Evolutionary conservation across 108 stramenopile genomes (phyloP).

Genomic region (Asterionellopsis glacialis): DNA sequence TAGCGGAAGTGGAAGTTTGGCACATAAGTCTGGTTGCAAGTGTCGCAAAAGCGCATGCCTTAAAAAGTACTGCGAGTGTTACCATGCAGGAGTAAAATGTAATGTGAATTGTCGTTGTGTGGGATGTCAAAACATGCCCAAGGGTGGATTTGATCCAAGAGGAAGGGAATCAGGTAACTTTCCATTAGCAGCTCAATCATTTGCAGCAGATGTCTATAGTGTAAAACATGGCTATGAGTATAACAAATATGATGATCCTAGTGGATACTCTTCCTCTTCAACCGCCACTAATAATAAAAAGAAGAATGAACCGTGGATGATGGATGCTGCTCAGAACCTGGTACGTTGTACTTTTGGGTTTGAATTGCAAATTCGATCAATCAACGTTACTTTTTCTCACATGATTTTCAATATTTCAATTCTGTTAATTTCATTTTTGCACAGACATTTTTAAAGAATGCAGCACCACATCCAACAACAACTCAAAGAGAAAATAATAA

Average conservation of each 20-base stretch:
- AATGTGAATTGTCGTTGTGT: slow-evolving; percentile 85
- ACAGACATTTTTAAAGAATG: slow-evolving; percentile 47
- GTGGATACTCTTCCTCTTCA: background rate
- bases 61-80: slow-evolving; percentile 97
- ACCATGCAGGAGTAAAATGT: slow-evolving; percentile 79
- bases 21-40: slow-evolving; percentile 93
- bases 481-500: slow-evolving; percentile 5
- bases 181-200: background rate
- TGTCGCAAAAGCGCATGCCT: slow-evolving; percentile 91
- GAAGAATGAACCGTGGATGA: slow-evolving; percentile 33
- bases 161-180: background rate
- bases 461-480: slow-evolving; percentile 24
- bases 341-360: slow-evolving; percentile 18
- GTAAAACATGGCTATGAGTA: background rate
- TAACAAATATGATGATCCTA: background rate
- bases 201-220: background rate
- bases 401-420: too few relatives aligned
- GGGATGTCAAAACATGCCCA: slow-evolving; percentile 84
- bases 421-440: slow-evolving; percentile 2
- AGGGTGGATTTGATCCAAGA: slow-evolving; percentile 13
- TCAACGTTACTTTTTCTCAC: too few relatives aligned
- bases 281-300: too few relatives aligned
- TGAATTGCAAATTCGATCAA: too few relatives aligned
- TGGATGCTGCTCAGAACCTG: slow-evolving; percentile 80
- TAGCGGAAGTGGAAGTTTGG: slow-evolving; percentile 24